phyloP scores from a whole-genome alignment of 2,329 filamentous ascomycete species.

The Colletotrichum euphorbiae region DNA sequence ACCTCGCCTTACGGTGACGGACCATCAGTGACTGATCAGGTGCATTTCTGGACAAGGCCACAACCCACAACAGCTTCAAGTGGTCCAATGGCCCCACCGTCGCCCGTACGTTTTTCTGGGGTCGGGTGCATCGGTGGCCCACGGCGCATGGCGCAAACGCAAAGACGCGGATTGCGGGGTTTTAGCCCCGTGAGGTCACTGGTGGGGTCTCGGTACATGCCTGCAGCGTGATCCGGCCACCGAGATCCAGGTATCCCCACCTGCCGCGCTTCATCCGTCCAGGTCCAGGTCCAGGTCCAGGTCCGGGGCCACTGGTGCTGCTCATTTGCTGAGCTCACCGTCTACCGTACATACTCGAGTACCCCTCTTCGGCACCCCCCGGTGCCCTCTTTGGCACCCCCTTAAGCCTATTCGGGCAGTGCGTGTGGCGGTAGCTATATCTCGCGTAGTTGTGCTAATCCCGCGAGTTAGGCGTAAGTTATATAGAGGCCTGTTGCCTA shows the following conservation, averaged over 20 bases:
- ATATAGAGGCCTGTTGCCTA: no score
- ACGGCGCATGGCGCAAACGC: conserved; percentile 30
- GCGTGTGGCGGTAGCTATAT: no score
- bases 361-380: no score
- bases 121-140: conserved; percentile 43
- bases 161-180: conserved; percentile 45
- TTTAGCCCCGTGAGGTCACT: conserved; percentile 38
- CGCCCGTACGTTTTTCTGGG: conserved; percentile 43
- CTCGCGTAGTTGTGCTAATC: no score
- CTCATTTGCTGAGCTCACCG: background rate
- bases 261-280: conserved; percentile 6
- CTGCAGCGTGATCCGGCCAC: conserved; percentile 25
- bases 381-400: no score
- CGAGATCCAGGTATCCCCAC: conserved; percentile 30
- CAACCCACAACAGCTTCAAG: conserved; percentile 39
- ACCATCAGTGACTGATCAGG: conserved; percentile 33
- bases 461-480: no score
- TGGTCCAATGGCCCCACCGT: conserved; percentile 39
- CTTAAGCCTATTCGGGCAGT: no score
- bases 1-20: background rate
- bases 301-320: background rate
- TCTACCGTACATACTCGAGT: no score
- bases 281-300: background rate
- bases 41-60: conserved; percentile 39
- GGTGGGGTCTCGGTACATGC: conserved; percentile 38